Evolutionary conservation across 192 early-diverging fungal species (phyloP).

Genomic region (Podila clonocystis): DNA sequence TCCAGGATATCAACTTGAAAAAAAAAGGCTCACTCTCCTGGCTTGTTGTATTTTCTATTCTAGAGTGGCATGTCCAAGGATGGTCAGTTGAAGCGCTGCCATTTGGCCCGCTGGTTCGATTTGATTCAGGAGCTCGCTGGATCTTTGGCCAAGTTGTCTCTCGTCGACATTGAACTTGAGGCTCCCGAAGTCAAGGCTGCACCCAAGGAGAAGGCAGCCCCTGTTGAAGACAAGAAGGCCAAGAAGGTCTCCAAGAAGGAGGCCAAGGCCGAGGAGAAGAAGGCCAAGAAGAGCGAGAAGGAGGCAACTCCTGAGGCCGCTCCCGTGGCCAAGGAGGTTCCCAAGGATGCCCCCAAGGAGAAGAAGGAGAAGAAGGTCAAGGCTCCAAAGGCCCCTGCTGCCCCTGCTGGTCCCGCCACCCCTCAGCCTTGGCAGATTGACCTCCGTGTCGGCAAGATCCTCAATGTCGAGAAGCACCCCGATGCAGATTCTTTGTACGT

Average conservation of each 20-base stretch:
- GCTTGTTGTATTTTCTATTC: slow-evolving; percentile 29
- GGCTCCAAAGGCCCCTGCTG: slow-evolving; percentile 58
- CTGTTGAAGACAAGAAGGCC: slow-evolving; percentile 51
- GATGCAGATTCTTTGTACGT: slow-evolving; percentile 97
- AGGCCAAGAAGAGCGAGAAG: slow-evolving; percentile 50
- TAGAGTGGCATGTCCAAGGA: slow-evolving; percentile 61
- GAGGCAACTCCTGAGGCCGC: slow-evolving; percentile 31
- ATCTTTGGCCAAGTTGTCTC: slow-evolving; percentile 55
- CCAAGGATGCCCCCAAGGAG: slow-evolving; percentile 53
- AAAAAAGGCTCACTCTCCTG: background rate
- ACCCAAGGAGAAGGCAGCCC: slow-evolving; percentile 53
- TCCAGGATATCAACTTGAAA: background rate
- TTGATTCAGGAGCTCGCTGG: slow-evolving; percentile 75
- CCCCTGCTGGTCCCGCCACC: slow-evolving; percentile 53
- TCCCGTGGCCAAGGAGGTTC: slow-evolving; percentile 23
- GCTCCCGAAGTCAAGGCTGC: slow-evolving; percentile 52
- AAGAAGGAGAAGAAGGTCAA: slow-evolving; percentile 71
- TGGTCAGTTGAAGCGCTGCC: slow-evolving; percentile 65
- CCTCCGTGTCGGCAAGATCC: slow-evolving; percentile 92
- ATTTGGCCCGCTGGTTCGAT: slow-evolving; percentile 83
- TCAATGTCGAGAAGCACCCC: slow-evolving; percentile 87
- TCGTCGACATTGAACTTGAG: slow-evolving; percentile 64
- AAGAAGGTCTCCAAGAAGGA: slow-evolving; percentile 47
- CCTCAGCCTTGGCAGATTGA: slow-evolving; percentile 87
- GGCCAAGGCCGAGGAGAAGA: slow-evolving; percentile 63